Base-by-base conservation (phyloP, 768 basidiomycete species). In the Lyophyllum atratum region DNA sequence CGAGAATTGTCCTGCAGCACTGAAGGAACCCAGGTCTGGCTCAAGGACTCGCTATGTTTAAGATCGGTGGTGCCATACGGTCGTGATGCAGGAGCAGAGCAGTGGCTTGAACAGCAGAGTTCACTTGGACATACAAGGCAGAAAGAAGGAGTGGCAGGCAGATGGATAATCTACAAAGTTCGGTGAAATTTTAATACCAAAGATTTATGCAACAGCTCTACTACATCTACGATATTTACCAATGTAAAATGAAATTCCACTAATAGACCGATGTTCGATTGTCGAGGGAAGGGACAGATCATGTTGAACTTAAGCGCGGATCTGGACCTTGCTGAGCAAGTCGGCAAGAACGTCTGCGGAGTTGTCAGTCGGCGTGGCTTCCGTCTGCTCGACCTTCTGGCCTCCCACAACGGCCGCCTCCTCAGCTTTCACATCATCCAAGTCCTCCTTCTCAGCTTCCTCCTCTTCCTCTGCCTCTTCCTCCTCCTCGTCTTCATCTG, bases 401-500 rank as follows among this genome's bases (percentile, higher is more conserved):
- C 63, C 65, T 39, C 67, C 69, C 7, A 69, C 70, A 52, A 73
- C 74, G 39, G 66, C 65, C 22, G 63, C 70, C 24, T 64, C 71
- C 44, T 66, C 65, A 5, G n/a, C 39, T 40, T 40, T 40, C 14
- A 15, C 14, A 26, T 67, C 70, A 22, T 68, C 70, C 25, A 69
- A 71, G 22, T 70, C 73, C 12, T 73, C 76, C 31, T 78, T 75
- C 33, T 75, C 82, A 28, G 80, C 79, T 21, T 78, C 68, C 66
- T 76, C 77, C 56, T 79, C 78, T 53, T 82, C 82, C 17, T 81
- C 82, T 34, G 81, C 83, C 19, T 86, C 80, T 46, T 87, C 89
- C 48, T 92, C 87, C 33, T 86, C 84, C 22, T 92, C 91, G 1
- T 95, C 93, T n/a, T 92, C 92, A 53, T 95, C 90, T 1, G 82